Evolutionary conservation across 768 basidiomycete genomes (phyloP).

Genomic region (Leccinum longicurvipes): DNA sequence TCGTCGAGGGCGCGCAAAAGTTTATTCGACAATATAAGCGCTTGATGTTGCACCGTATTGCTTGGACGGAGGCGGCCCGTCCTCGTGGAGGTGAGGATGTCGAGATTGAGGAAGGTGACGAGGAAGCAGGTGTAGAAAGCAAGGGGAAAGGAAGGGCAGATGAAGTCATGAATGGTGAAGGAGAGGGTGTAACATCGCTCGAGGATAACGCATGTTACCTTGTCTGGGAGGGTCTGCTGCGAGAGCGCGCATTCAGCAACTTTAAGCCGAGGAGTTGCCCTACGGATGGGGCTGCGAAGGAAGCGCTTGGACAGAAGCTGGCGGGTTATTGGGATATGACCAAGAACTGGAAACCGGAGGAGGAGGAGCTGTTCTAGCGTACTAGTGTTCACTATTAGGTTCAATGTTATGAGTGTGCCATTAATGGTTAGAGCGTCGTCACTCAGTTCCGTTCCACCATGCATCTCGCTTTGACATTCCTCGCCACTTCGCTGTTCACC

Average conservation of each 20-base stretch:
- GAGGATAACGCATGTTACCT: conserved; percentile 87
- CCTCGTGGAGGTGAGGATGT: conserved; percentile 72
- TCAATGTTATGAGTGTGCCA: background rate
- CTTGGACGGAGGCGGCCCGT: conserved; percentile 90
- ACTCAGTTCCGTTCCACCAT: conserved; percentile 1
- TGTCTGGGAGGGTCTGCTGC: conserved; percentile 89
- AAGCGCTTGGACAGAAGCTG: conserved; percentile 78
- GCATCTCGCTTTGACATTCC: conserved; percentile 1
- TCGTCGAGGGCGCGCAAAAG: conserved; percentile 89
- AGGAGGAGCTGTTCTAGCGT: conserved; percentile 70
- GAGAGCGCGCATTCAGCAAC: conserved; percentile 74
- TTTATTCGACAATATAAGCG: conserved; percentile 84
- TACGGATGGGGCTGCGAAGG: conserved; percentile 82
- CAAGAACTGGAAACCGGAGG: conserved; percentile 85
- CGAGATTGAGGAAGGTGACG: conserved; percentile 54
- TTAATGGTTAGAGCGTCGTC: background rate
- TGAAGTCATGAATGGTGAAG: conserved; percentile 18
- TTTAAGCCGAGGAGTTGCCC: conserved; percentile 84
- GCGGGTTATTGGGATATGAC: conserved; percentile 94
- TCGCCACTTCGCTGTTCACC: background rate
- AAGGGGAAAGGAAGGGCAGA: conserved; percentile 34
- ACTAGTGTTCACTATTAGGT: background rate
- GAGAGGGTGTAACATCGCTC: conserved; percentile 41
- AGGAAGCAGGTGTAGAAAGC: conserved; percentile 36
- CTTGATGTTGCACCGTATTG: conserved; percentile 82